Percentiles rank a stretch among this genome's conserved stretches.
phyloP scores from a whole-genome alignment of 1,139 yeast species.

The Pichia sp. region DNA sequence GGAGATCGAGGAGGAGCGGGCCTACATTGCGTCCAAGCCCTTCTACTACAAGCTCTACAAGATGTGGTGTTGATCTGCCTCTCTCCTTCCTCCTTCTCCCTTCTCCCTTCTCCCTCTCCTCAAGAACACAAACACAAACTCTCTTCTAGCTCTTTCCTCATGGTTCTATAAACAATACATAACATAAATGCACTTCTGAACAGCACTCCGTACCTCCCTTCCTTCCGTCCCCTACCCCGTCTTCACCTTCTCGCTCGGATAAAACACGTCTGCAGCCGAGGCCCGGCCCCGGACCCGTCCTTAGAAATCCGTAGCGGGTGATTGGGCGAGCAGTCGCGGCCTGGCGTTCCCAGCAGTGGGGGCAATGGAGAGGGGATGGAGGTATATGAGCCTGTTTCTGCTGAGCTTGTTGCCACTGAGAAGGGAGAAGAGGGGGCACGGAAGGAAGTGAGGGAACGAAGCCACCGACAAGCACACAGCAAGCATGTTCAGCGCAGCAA shows the following conservation, averaged over 20 bases:
- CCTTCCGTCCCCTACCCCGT: not conserved
- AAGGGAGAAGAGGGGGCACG: not conserved
- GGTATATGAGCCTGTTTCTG: too few species aligned
- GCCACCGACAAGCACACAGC: not conserved
- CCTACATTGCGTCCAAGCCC: slow-evolving; percentile 44
- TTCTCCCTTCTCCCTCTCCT: not conserved
- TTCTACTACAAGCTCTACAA: slow-evolving; percentile 43
- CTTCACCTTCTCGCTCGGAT: not conserved
- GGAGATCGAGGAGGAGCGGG: slow-evolving; percentile 56
- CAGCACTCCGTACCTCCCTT: not conserved
- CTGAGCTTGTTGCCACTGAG: too few species aligned
- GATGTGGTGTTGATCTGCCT: slow-evolving; percentile 42
- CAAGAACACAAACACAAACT: too few species aligned
- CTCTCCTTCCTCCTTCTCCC: not conserved
- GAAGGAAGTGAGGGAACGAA: not conserved
- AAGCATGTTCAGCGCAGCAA: not conserved
- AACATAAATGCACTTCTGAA: too few species aligned
- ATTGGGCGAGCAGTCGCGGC: slow-evolving; percentile 1
- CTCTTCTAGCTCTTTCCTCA: too few species aligned
- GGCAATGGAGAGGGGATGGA: too few species aligned
- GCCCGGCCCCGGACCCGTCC: not conserved
- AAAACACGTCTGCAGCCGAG: slow-evolving; percentile 1
- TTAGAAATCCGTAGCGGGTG: slow-evolving; percentile 6
- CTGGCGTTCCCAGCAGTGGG: too few species aligned
- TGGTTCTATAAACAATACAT: too few species aligned